Conservation (phyloP, 2,329 filamentous ascomycete genomes). For the Cladosporium sp. region DNA sequence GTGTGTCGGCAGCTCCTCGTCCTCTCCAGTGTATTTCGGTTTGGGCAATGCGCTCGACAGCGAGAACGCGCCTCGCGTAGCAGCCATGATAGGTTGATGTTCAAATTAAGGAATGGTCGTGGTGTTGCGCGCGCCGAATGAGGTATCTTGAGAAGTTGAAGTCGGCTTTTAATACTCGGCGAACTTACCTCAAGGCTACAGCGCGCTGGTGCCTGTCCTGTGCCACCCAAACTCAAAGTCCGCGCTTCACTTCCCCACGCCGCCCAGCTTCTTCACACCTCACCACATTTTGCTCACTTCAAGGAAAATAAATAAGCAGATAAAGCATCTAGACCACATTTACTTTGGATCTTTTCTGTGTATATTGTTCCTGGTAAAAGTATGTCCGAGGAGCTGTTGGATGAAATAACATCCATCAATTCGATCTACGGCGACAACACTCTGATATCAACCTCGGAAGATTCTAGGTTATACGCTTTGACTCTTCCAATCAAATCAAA, state of each 20-base stretch:
- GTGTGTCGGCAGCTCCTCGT: slow-evolving; percentile 72
- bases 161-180: not conserved
- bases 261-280: not conserved
- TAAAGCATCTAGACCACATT: not conserved
- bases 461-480: slow-evolving; percentile 52
- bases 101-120: not conserved
- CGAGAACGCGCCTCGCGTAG: slow-evolving; percentile 38
- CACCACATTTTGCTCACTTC: not conserved
- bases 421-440: slow-evolving; percentile 75
- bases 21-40: slow-evolving; percentile 85
- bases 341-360: not conserved
- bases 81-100: not conserved
- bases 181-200: no score
- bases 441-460: slow-evolving; percentile 35
- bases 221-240: not conserved
- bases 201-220: no score
- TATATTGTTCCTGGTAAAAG: not conserved
- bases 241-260: not conserved
- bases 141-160: slow-evolving; percentile 4
- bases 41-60: slow-evolving; percentile 79
- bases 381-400: slow-evolving; percentile 49
- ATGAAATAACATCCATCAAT: slow-evolving; percentile 79
- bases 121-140: not conserved
- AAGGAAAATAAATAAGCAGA: not conserved
- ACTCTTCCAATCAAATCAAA: slow-evolving; percentile 61